A percentile compares a stretch with the other conserved stretches of the same genome.
These are phyloP conservation scores for Lipomyces yamadae DNA, from an alignment of 805 yeast genomes.

Conservation along the genomic window DNA sequence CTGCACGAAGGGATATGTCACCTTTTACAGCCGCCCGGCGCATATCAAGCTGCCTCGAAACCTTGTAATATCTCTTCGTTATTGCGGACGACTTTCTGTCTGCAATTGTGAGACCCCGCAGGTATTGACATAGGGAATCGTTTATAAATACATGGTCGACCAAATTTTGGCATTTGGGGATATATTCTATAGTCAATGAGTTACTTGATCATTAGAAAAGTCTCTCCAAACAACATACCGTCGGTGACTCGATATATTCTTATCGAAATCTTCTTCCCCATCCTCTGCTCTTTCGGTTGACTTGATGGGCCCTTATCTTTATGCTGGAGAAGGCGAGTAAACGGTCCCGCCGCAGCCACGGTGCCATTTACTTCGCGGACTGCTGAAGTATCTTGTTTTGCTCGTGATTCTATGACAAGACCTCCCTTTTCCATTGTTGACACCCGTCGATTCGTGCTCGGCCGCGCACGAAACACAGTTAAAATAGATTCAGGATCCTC, in stretches of 20 bases:
- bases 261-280: neutral
- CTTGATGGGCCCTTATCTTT: neutral
- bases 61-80: neutral
- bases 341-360: neutral
- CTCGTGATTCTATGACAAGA: neutral
- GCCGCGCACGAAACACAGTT: neutral
- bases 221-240: neutral
- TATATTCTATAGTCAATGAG: conserved; percentile 2
- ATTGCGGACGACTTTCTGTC: neutral
- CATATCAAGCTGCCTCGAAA: conserved; percentile 10
- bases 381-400: neutral
- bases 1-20: conserved; percentile 22
- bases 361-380: neutral
- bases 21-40: conserved; percentile 21
- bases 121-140: conserved; percentile 21
- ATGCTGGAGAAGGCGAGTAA: neutral
- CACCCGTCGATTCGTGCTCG: neutral
- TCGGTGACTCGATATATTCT: conserved; percentile 20
- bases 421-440: neutral
- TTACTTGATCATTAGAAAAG: neutral
- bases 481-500: neutral
- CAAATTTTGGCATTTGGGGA: conserved; percentile 19
- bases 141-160: conserved; percentile 7
- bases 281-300: neutral
- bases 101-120: neutral